Conservation (phyloP, 1,284 basidiomycete genomes). For the Schizophyllum amplum region DNA sequence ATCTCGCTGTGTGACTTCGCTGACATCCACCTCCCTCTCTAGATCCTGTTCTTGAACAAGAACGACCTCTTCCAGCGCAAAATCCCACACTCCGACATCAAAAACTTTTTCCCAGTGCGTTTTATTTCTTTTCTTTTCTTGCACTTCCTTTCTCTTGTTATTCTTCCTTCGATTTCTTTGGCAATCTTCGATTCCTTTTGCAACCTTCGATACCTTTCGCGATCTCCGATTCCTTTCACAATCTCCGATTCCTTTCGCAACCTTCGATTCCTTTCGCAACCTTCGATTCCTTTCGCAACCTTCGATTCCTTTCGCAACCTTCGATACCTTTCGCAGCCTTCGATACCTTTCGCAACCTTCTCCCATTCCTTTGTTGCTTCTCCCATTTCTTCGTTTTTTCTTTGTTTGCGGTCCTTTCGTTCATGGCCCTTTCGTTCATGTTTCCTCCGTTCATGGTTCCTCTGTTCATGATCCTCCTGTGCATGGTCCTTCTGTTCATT, state of each 20-base stretch:
- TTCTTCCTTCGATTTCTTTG: neutral
- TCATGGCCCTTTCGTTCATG: too few relatives aligned
- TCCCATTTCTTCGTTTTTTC: too few relatives aligned
- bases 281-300: slow-evolving; percentile 1
- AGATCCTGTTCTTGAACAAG: slow-evolving; percentile 92
- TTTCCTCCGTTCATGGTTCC: too few relatives aligned
- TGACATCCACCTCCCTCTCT: neutral
- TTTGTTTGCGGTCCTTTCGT: too few relatives aligned
- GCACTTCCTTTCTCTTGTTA: neutral
- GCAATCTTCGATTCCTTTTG: too few relatives aligned
- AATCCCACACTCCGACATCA: slow-evolving; percentile 75
- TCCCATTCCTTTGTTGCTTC: too few relatives aligned
- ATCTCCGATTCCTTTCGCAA: slow-evolving; percentile 3
- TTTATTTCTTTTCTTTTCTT: neutral
- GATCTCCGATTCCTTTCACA: slow-evolving; percentile 5
- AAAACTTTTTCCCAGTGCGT: slow-evolving; percentile 76
- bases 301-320: slow-evolving; percentile 1
- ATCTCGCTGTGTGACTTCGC: slow-evolving; percentile 6
- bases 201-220: neutral
- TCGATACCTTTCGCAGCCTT: slow-evolving; percentile 1
- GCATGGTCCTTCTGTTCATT: too few relatives aligned
- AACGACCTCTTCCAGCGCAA: slow-evolving; percentile 86
- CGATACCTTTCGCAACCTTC: too few relatives aligned
- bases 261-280: neutral
- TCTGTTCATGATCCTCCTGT: too few relatives aligned